Conservation (phyloP, 78 protist species). For the Dictyostelium brefeldianum region DNA sequence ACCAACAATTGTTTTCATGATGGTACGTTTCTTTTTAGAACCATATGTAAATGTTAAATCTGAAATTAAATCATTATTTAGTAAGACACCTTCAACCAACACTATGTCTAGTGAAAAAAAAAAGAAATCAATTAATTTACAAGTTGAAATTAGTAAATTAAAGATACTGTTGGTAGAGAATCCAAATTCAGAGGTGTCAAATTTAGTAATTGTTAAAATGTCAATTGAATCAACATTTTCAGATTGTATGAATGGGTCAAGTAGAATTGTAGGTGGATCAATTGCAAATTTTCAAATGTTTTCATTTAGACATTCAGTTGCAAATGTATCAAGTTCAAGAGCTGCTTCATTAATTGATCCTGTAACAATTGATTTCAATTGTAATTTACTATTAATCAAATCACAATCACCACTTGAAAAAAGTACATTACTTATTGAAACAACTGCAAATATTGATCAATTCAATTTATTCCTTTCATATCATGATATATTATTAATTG, state of each 20-base stretch:
- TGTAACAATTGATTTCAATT: conserved; percentile 7
- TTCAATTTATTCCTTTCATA: conserved; percentile 52
- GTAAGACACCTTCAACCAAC: not conserved
- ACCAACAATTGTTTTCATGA: conserved; percentile 34
- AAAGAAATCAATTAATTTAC: conserved; percentile 2
- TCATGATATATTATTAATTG: conserved; percentile 51
- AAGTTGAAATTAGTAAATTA: conserved; percentile 29
- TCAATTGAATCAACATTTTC: not conserved
- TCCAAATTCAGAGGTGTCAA: conserved; percentile 1
- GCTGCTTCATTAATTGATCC: conserved; percentile 75
- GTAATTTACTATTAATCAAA: conserved; percentile 27
- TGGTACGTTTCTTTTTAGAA: conserved; percentile 31
- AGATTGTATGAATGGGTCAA: conserved; percentile 22
- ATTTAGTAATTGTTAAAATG: conserved; percentile 52
- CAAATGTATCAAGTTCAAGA: conserved; percentile 25
- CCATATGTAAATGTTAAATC: not conserved
- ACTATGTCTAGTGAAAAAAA: not conserved
- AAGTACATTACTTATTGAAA: conserved; percentile 15
- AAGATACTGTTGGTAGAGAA: conserved; percentile 62
- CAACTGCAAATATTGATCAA: conserved; percentile 3
- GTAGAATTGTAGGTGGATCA: not conserved
- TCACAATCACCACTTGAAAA: not conserved
- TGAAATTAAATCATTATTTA: not conserved
- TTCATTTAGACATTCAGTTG: conserved; percentile 54
- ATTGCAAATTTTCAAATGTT: conserved; percentile 31